These are phyloP conservation scores for Pochonia chlamydosporia DNA, from an alignment of 2,329 filamentous ascomycete species.

Conservation along the genomic window DNA sequence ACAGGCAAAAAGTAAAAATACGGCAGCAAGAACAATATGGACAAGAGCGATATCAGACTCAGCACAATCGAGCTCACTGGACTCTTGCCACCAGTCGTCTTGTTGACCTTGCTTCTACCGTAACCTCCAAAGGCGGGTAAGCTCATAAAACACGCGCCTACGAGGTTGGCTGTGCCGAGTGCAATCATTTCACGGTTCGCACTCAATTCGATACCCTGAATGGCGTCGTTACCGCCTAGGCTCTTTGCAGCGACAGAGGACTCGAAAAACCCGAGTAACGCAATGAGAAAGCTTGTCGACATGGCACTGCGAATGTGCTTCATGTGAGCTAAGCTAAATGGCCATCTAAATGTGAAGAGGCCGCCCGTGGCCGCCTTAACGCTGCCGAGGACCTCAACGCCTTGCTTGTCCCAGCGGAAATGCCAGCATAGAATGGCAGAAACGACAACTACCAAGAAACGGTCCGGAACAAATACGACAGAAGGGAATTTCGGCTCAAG, in stretches of 20 bases:
- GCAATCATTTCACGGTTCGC: constrained; percentile 92
- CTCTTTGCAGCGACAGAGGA: constrained; percentile 94
- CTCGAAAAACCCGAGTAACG: constrained; percentile 96
- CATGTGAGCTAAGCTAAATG: constrained; percentile 71
- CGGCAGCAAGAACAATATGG: constrained; percentile 75
- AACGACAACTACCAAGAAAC: constrained; percentile 81
- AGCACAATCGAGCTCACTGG: constrained; percentile 91
- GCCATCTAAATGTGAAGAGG: constrained; percentile 76
- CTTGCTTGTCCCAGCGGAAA: constrained; percentile 71
- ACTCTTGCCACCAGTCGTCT: constrained; percentile 82
- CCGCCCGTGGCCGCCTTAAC: constrained; percentile 70
- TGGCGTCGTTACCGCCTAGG: constrained; percentile 62
- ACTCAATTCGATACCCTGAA: constrained; percentile 77
- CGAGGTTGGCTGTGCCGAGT: constrained; percentile 82
- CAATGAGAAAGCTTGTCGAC: constrained; percentile 88
- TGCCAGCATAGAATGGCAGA: constrained; percentile 75
- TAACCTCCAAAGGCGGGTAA: constrained; percentile 95
- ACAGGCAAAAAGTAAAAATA: constrained; percentile 96
- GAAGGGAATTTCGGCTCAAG: constrained; percentile 73
- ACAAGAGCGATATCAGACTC: constrained; percentile 74
- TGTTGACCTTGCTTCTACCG: constrained; percentile 91
- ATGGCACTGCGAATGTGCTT: constrained; percentile 79
- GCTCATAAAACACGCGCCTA: constrained; percentile 87
- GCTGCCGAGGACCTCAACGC: constrained; percentile 77
- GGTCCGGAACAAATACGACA: constrained; percentile 86